phyloP scores from a whole-genome alignment of 768 basidiomycete genomes.

The Tricholoma saponaceum region DNA sequence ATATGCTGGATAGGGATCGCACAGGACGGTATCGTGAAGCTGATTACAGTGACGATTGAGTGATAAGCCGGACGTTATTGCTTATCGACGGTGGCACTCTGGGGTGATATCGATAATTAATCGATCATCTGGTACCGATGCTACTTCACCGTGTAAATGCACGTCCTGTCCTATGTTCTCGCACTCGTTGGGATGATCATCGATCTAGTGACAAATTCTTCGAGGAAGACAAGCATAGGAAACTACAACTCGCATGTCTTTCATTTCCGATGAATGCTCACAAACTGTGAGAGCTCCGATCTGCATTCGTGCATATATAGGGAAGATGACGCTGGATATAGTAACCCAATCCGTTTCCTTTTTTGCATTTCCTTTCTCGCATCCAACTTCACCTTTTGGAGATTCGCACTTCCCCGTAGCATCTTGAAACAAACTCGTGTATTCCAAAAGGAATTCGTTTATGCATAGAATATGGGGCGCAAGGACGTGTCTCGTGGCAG shows the following conservation, averaged over 20 bases:
- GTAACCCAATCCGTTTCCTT: too few relatives aligned
- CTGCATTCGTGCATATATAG: neutral
- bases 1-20: constrained; percentile 34
- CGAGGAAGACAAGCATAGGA: neutral
- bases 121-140: too few relatives aligned
- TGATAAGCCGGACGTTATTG: neutral
- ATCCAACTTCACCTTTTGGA: neutral
- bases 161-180: too few relatives aligned
- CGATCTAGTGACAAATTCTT: neutral
- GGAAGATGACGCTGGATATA: neutral
- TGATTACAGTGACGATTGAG: constrained; percentile 43
- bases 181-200: too few relatives aligned
- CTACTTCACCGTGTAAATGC: too few relatives aligned
- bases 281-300: neutral
- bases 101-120: neutral
- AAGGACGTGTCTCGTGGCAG: neutral
- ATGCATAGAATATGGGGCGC: neutral
- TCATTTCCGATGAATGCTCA: neutral
- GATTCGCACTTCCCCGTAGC: neutral
- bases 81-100: too few relatives aligned
- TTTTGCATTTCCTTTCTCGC: neutral
- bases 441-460: too few relatives aligned
- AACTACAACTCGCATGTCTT: neutral
- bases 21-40: constrained; percentile 43
- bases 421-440: neutral